Evolutionary conservation across 495 filamentous ascomycete genomes (phyloP).

Genomic region (Cenococcum geophilum): DNA sequence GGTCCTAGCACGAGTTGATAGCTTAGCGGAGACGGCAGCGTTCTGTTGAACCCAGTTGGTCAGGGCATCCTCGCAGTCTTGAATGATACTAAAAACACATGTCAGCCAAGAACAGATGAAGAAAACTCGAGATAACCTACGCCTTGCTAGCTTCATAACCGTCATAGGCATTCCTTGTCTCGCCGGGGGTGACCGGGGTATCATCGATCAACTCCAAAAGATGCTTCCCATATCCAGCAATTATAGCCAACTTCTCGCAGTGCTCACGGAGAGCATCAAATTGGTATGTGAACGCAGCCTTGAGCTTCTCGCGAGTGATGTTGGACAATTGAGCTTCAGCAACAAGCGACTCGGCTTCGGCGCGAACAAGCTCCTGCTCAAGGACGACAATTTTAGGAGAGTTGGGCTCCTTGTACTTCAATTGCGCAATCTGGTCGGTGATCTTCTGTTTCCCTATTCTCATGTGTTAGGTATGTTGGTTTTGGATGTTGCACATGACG

Average conservation of each 20-base stretch:
- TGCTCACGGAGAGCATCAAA: slow-evolving; percentile 97
- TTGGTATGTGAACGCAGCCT: slow-evolving; percentile 96
- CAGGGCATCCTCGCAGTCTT: slow-evolving; percentile 95
- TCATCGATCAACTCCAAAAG: slow-evolving; percentile 92
- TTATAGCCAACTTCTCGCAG: slow-evolving; percentile 96
- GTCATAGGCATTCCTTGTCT: slow-evolving; percentile 93
- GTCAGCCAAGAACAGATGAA: slow-evolving; percentile 1
- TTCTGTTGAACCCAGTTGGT: slow-evolving; percentile 94
- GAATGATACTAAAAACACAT: slow-evolving; percentile 64
- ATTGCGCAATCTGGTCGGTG: slow-evolving; percentile 95
- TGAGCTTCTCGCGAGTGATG: slow-evolving; percentile 98
- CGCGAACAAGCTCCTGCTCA: slow-evolving; percentile 96
- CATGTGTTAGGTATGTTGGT: slow-evolving; percentile 8
- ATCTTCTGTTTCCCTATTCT: slow-evolving; percentile 91
- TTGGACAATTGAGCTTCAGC: slow-evolving; percentile 97
- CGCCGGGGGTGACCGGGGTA: slow-evolving; percentile 91
- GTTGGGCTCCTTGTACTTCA: slow-evolving; percentile 99
- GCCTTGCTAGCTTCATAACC: slow-evolving; percentile 97
- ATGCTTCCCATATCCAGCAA: slow-evolving; percentile 96
- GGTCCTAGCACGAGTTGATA: slow-evolving; percentile 77
- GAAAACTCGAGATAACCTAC: slow-evolving; percentile 32
- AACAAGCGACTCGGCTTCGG: slow-evolving; percentile 95
- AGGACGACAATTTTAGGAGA: slow-evolving; percentile 95
- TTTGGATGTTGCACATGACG: slow-evolving; percentile 34
- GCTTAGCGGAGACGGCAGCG: slow-evolving; percentile 75